phyloP scores from a whole-genome alignment of 768 basidiomycete species.

The Trametes meyenii region DNA sequence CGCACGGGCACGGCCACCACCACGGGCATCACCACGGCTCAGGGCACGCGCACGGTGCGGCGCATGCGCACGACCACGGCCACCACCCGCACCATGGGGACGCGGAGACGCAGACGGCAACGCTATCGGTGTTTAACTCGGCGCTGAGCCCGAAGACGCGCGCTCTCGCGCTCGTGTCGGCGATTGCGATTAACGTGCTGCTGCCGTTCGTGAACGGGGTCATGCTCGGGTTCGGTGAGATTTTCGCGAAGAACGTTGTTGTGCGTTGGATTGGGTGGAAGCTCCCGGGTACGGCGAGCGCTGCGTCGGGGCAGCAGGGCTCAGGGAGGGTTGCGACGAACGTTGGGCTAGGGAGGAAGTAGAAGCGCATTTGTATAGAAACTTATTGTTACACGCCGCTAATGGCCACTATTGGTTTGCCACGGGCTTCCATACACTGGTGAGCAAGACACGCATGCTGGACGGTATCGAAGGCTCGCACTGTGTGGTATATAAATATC shows the following conservation, averaged over 20 bases:
- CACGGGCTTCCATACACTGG: not conserved
- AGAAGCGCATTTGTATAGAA: not conserved
- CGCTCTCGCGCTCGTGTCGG: conserved; percentile 66
- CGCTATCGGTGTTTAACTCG: conserved; percentile 71
- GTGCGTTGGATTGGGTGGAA: conserved; percentile 54
- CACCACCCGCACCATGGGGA: conserved; percentile 15
- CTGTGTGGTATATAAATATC: not conserved
- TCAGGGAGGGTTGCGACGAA: conserved; percentile 16
- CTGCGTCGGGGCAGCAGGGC: conserved; percentile 14
- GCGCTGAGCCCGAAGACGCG: conserved; percentile 69
- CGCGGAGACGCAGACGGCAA: conserved; percentile 38
- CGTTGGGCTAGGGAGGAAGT: conserved; percentile 20
- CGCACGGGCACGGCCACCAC: conserved; percentile 20
- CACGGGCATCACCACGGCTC: conserved; percentile 26
- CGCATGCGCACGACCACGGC: conserved; percentile 17
- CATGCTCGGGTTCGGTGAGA: conserved; percentile 96
- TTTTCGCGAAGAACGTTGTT: conserved; percentile 82
- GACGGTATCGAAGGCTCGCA: too few relatives aligned
- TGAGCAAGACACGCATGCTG: not conserved
- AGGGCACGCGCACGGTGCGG: conserved; percentile 26
- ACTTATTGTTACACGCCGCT: conserved; percentile 5
- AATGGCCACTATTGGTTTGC: conserved; percentile 5
- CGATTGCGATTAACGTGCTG: conserved; percentile 80
- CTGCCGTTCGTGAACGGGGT: conserved; percentile 93
- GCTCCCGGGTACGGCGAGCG: conserved; percentile 26